Percentiles rank a stretch among this genome's conserved stretches.
Conservation (phyloP, 495 filamentous ascomycete species). For the Lophium mytilinum region DNA sequence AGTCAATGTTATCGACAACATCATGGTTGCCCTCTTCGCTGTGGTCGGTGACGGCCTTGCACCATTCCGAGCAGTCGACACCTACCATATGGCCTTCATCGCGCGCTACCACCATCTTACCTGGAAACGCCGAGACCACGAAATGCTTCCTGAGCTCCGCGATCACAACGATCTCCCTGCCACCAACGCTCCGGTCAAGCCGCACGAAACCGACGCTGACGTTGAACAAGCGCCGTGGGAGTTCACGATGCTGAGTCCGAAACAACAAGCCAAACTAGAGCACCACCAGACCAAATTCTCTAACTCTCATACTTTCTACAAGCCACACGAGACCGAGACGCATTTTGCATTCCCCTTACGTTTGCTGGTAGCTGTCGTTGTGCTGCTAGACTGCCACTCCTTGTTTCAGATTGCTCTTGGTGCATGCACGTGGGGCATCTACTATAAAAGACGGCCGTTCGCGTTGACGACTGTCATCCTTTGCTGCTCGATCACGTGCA, state of each 20-base stretch:
- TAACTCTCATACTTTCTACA: slow-evolving; percentile 75
- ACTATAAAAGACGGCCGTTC: slow-evolving; percentile 51
- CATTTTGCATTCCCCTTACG: slow-evolving; percentile 70
- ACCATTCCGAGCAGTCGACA: slow-evolving; percentile 69
- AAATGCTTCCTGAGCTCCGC: slow-evolving; percentile 52
- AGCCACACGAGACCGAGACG: slow-evolving; percentile 72
- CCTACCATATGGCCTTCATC: slow-evolving; percentile 73
- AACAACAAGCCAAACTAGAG: slow-evolving; percentile 54
- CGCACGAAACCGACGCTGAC: slow-evolving; percentile 29
- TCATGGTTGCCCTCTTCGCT: slow-evolving; percentile 69
- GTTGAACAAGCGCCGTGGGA: slow-evolving; percentile 38
- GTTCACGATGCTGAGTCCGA: slow-evolving; percentile 52
- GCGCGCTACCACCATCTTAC: slow-evolving; percentile 59
- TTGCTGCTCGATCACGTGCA: slow-evolving; percentile 63
- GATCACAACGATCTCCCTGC: slow-evolving; percentile 65
- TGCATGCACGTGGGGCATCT: slow-evolving; percentile 63
- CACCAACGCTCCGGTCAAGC: slow-evolving; percentile 32
- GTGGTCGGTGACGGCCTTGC: slow-evolving; percentile 70
- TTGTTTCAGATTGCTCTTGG: slow-evolving; percentile 69
- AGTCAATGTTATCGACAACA: slow-evolving; percentile 68
- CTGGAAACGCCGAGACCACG: slow-evolving; percentile 58
- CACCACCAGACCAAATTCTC: slow-evolving; percentile 69
- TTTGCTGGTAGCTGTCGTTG: slow-evolving; percentile 60
- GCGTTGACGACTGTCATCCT: slow-evolving; percentile 73
- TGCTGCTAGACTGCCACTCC: slow-evolving; percentile 68